Base-by-base conservation (phyloP, 306 rosid species). In the Quercus parvula region DNA sequence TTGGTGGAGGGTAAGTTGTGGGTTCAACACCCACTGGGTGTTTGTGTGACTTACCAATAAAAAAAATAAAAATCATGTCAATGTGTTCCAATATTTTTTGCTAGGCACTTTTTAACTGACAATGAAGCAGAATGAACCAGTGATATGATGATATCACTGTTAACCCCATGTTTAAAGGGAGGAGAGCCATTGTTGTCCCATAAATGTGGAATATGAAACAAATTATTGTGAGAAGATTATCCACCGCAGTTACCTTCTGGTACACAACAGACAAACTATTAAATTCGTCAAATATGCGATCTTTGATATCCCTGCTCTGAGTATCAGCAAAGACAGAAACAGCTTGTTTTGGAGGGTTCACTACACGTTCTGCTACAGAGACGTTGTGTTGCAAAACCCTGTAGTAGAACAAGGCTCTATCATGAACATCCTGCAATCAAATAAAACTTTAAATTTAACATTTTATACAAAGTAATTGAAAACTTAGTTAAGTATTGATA, bases 241-340 rank as follows among this genome's bases (percentile, higher is more conserved):
- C 15, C 4, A 73, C 49, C 28, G 61, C 30, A 51, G 77, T 77
- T 89, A 96, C 99, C 91, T 96, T 89, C 83, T 93, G 93, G 81
- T 96, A 96, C 57, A 96, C 90, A 79, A 93, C 99, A 79, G 99
- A 96, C 77, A 96, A 82, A 88, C 92, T 96, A 90, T 96, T 96
- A 78, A 96, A 96, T 83, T 96, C 99, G 20, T 96, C 99, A 80
- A 93, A 96, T 81, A 96, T 93, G 57, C 99, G 96, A 85, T 96
- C 99, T 86, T 91, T 96, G 84, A 93, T 85, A 88, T 96, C 99
- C 70, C 97, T 96, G 92, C 94, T 96, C 83, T 93, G 99, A 58
- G 97, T 90, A 82, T 96, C 99, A 64, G 99, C 98, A 88, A 96
- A 96, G 70, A 96, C 99, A 19, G 99, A 96, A 83, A 96, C 98